Evolutionary conservation across 139 green algal genomes (phyloP).

Genomic region (Coelastrella sp.): DNA sequence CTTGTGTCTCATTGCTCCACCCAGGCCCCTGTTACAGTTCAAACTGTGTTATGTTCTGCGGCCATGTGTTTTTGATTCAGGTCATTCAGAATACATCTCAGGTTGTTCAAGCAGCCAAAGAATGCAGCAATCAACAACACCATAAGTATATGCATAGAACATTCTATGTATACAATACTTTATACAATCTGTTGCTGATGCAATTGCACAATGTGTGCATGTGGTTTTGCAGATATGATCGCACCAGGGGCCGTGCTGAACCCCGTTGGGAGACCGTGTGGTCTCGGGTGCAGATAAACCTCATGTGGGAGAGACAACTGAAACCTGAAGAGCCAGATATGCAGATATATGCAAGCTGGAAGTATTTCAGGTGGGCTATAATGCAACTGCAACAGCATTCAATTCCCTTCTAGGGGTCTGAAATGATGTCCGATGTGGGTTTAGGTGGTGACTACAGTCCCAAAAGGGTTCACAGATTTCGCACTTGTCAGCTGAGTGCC

Average conservation of each 20-base stretch:
- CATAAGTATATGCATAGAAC: too few relatives aligned
- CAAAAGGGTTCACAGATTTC: too few relatives aligned
- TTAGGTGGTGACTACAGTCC: neutral
- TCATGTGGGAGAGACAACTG: slow-evolving; percentile 24
- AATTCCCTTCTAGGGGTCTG: neutral
- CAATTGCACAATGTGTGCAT: neutral
- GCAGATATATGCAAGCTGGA: slow-evolving; percentile 43
- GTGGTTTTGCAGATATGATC: neutral
- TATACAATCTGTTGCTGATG: neutral
- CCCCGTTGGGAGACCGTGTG: slow-evolving; percentile 40
- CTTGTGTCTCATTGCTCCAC: too few relatives aligned
- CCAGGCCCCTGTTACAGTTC: too few relatives aligned
- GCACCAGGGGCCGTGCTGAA: neutral
- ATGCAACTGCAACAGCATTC: neutral
- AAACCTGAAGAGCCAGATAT: slow-evolving; percentile 13
- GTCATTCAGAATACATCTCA: too few relatives aligned
- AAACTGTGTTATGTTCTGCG: too few relatives aligned
- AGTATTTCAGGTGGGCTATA: slow-evolving; percentile 32
- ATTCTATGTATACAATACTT: too few relatives aligned
- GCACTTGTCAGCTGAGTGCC: too few relatives aligned
- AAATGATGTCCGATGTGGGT: neutral
- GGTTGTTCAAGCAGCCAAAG: too few relatives aligned
- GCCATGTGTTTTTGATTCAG: too few relatives aligned
- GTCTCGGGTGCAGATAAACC: slow-evolving; percentile 1
- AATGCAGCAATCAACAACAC: too few relatives aligned